These are phyloP conservation scores for Lasiosphaeria hispida DNA, from an alignment of 495 filamentous ascomycete genomes.

Conservation along the genomic window DNA sequence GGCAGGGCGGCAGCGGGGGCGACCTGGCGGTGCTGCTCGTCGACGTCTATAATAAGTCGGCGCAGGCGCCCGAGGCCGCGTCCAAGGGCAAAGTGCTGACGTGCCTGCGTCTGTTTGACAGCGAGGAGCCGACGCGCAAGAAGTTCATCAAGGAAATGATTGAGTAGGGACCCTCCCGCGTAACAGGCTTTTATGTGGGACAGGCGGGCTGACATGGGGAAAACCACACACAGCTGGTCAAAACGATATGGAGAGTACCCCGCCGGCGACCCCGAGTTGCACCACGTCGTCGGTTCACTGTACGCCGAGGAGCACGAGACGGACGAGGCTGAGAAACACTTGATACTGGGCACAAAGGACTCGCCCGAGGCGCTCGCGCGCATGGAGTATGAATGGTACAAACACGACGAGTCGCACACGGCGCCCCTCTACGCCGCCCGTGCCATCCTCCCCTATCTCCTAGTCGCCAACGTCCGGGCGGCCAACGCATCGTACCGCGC, in stretches of 20 bases:
- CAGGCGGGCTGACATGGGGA: slow-evolving; percentile 5
- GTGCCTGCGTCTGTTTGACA: slow-evolving; percentile 74
- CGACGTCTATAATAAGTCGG: slow-evolving; percentile 83
- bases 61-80: slow-evolving; percentile 65
- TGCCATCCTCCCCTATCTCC: slow-evolving; percentile 87
- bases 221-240: slow-evolving; percentile 70
- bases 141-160: slow-evolving; percentile 86
- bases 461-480: slow-evolving; percentile 84
- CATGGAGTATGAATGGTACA: slow-evolving; percentile 94
- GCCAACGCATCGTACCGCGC: slow-evolving; percentile 77
- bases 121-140: slow-evolving; percentile 85
- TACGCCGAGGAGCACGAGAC: slow-evolving; percentile 87
- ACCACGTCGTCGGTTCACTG: slow-evolving; percentile 85
- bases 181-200: background rate
- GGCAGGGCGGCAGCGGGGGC: slow-evolving; percentile 87
- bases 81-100: slow-evolving; percentile 58
- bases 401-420: slow-evolving; percentile 79
- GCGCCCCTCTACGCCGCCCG: slow-evolving; percentile 87
- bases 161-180: slow-evolving; percentile 53
- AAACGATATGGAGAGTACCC: slow-evolving; percentile 80
- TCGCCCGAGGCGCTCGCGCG: slow-evolving; percentile 74
- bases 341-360: slow-evolving; percentile 85
- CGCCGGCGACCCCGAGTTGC: slow-evolving; percentile 89
- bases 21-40: slow-evolving; percentile 83
- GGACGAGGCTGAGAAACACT: slow-evolving; percentile 89